phyloP scores from a whole-genome alignment of 441 rosid genomes.

The Croton laevigatus region DNA sequence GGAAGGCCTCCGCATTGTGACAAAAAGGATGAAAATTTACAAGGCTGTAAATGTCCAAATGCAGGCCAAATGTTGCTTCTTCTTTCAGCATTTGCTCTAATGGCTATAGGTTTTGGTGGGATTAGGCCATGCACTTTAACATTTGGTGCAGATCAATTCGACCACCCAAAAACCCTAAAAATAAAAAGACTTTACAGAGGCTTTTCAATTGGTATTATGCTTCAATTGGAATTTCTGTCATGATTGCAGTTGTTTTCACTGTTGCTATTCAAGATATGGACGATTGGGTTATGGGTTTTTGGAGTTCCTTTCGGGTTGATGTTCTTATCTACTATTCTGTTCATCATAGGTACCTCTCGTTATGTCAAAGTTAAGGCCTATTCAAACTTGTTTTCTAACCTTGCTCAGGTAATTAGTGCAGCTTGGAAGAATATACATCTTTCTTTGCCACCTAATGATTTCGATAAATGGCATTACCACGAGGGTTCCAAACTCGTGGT shows the following conservation, averaged over 20 bases:
- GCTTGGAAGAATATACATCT: conserved; percentile 31
- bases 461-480: conserved; percentile 27
- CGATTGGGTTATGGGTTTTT: conserved; percentile 42
- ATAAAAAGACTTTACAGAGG: conserved; percentile 32
- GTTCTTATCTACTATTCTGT: conserved; percentile 23
- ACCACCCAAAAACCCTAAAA: conserved; percentile 32
- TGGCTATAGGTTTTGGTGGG: conserved; percentile 56
- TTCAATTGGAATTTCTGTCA: conserved; percentile 34
- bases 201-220: conserved; percentile 59
- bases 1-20: conserved; percentile 40
- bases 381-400: conserved; percentile 29
- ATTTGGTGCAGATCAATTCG: conserved; percentile 49
- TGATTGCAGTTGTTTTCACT: conserved; percentile 25
- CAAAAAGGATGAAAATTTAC: not conserved
- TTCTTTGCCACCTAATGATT: conserved; percentile 17
- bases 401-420: conserved; percentile 29
- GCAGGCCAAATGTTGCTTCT: conserved; percentile 31
- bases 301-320: conserved; percentile 33
- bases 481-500: conserved; percentile 30
- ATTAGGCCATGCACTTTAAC: conserved; percentile 50
- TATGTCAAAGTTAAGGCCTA: conserved; percentile 31
- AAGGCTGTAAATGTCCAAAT: conserved; percentile 26
- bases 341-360: conserved; percentile 27
- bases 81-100: conserved; percentile 31
- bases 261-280: conserved; percentile 27